These are phyloP conservation scores for Holtermanniella nyarrowii DNA, from an alignment of 768 basidiomycete species.

Conservation along the genomic window DNA sequence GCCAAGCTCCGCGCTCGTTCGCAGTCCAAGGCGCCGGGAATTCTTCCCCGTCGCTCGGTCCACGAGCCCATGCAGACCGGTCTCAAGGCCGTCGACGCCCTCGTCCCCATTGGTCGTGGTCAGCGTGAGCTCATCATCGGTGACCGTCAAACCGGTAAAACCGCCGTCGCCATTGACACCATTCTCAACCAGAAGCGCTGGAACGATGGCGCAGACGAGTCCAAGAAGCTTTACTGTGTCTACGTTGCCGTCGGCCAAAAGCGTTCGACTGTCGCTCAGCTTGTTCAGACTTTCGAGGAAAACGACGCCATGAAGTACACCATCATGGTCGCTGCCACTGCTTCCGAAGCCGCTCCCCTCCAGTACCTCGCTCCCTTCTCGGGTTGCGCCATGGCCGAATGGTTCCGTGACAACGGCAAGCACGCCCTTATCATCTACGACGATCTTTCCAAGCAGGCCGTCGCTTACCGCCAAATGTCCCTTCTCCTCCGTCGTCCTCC, in stretches of 20 bases:
- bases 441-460: slow-evolving; percentile 99
- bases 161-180: slow-evolving; percentile 95
- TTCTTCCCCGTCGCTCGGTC: slow-evolving; percentile 97
- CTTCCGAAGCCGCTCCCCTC: slow-evolving; percentile 96
- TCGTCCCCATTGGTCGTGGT: slow-evolving; percentile 99
- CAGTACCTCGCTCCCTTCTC: slow-evolving; percentile 99
- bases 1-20: slow-evolving; percentile 90
- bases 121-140: slow-evolving; percentile 99
- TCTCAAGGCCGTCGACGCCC: slow-evolving; percentile 99
- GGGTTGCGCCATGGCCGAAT: slow-evolving; percentile 99
- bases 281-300: slow-evolving; percentile 98
- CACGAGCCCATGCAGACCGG: slow-evolving; percentile 99
- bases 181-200: slow-evolving; percentile 99
- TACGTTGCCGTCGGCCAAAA: slow-evolving; percentile 99
- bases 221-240: slow-evolving; percentile 98
- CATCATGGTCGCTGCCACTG: slow-evolving; percentile 98
- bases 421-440: slow-evolving; percentile 99
- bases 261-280: slow-evolving; percentile 97
- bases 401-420: slow-evolving; percentile 99
- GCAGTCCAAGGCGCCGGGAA: slow-evolving; percentile 97
- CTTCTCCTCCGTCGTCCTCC: slow-evolving; percentile 98
- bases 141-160: slow-evolving; percentile 98
- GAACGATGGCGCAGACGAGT: slow-evolving; percentile 96
- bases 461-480: slow-evolving; percentile 99
- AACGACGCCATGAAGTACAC: slow-evolving; percentile 99